Base-by-base conservation (phyloP, 192 early-diverging fungal species). In the Podila epicladia region DNA sequence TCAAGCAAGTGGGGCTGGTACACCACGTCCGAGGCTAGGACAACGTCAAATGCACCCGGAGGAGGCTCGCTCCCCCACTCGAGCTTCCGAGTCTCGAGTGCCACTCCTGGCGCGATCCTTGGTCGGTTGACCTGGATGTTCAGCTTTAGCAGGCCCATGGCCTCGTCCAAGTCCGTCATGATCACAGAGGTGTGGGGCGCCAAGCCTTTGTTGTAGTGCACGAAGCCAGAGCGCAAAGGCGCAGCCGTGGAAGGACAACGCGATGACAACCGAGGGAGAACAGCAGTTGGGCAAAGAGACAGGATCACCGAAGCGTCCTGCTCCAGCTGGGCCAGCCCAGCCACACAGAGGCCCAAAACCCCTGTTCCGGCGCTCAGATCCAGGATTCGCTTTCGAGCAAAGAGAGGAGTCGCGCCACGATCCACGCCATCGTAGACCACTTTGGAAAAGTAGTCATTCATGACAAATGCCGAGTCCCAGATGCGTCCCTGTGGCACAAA, bases 291-390 rank as follows among this genome's bases (percentile, higher is more conserved):
- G 13, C 41, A 17, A 45, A 45, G 13, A 15, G 19, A 35, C 24
- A 24, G 4, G 0, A 12, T 49, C 22, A 29, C 13, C 32, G 26
- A 37, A 17, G 49, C 38, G 26, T 72, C 70, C 3, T 58, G 32
- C 37, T 79, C 75, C 28, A 55, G 15, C 32, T 76, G 74, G 1
- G 82, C 73, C 28, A 86, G 35, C 15, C 72, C 76, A 17, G 84
- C 82, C 7, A 83, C 41, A 45, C 69, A 82, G 13, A 87, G 57
- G 1, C 86, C 86, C 5, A 87, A 58, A n/a, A 87, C 62, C 8
- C 86, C 86, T 1, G 85, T 86, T 13, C 85, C 87, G 3, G 87
- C 79, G 71, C 87, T 88, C 2, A 88, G 68, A 77, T 88, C 87
- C 49, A 88, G 45, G 7, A 77, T 77, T 12, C 82, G 78, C 13